Base-by-base conservation (phyloP, 257 asterid genomes). In the Fraxinus quadrangulata region DNA sequence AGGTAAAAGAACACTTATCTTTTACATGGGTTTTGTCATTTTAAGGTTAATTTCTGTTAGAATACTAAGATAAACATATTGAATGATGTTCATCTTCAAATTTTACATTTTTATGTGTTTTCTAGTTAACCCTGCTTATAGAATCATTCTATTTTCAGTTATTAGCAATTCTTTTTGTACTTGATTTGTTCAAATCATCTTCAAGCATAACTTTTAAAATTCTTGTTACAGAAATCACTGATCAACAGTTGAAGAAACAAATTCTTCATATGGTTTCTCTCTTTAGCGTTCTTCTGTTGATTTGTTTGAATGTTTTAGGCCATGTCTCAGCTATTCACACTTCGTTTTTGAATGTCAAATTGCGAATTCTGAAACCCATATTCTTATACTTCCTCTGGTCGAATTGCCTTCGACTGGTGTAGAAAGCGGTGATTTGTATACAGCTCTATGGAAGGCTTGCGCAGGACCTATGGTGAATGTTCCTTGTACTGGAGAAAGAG, bases 391-490 rank as follows among this genome's bases (percentile, higher is more conserved):
- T 42, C 17, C 39, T 69, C 67, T 37, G 66, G n/a, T 78, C 66
- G 71, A 39, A 81, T 78, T 54, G 13, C 78, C 59, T 75, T 81
- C 78, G 83, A 77, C 83, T 84, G 91, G 87, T 75, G 71, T 69
- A 26, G 83, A 11, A 72, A 75, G 75, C 19, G 85, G 83, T 78
- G 82, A 78, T 75, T 73, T 93, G 80, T 88, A 88, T 80, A 81
- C 78, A 54, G 94, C 88, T 77, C 86, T 93, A 28, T 93, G 97
- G 97, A 93, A 84, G 85, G 94, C 97, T 42, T 93, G 97, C 81
- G 97, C 97, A 3, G 97, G 97, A n/a, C 94, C 97, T 74, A 79
- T 90, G 81, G 96, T 93, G 65, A 92, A 91, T 83, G 79, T 93
- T 80, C 97, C 94, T 76, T 78, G 88, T 71, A 21, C 66, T 75